A percentile compares a stretch with the other conserved stretches of the same genome.
phyloP scores from a whole-genome alignment of 2,329 filamentous ascomycete genomes.

The Ploettnerulaceae sp. region DNA sequence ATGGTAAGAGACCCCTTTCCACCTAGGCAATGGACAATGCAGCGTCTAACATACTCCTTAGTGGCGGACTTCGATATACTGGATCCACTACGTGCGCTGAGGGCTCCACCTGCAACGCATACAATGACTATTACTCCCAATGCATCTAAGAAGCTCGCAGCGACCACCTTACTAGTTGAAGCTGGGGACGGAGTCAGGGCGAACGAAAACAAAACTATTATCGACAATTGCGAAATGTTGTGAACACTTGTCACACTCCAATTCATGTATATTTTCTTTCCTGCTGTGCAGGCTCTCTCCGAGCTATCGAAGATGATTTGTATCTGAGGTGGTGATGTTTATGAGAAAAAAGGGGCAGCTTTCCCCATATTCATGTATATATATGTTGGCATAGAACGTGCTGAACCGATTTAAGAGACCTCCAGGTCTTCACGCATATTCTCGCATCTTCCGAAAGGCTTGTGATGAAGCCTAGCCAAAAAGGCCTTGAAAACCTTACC shows the following conservation, averaged over 20 bases:
- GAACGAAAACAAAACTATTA: no score
- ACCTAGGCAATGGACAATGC: no score
- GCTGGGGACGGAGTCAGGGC: no score
- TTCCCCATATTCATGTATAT: constrained; percentile 7
- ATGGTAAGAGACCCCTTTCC: background rate
- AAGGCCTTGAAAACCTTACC: background rate
- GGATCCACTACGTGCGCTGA: constrained; percentile 5
- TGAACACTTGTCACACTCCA: no score
- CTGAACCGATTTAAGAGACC: background rate
- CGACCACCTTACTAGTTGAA: no score
- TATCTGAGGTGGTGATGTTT: background rate
- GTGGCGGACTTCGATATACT: background rate
- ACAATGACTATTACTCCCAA: constrained; percentile 5
- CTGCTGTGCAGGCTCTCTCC: constrained; percentile 3
- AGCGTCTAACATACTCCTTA: background rate
- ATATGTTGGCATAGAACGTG: constrained; percentile 1
- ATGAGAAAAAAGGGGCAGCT: background rate
- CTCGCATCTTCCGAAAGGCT: background rate
- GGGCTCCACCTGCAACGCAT: background rate
- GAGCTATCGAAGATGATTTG: background rate
- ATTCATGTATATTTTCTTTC: constrained; percentile 6
- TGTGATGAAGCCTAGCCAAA: no score
- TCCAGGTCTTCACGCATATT: background rate
- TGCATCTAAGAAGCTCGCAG: background rate
- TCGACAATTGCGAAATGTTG: no score